Conservation (phyloP, 331 rosid species). For the Quercus tomentella region DNA sequence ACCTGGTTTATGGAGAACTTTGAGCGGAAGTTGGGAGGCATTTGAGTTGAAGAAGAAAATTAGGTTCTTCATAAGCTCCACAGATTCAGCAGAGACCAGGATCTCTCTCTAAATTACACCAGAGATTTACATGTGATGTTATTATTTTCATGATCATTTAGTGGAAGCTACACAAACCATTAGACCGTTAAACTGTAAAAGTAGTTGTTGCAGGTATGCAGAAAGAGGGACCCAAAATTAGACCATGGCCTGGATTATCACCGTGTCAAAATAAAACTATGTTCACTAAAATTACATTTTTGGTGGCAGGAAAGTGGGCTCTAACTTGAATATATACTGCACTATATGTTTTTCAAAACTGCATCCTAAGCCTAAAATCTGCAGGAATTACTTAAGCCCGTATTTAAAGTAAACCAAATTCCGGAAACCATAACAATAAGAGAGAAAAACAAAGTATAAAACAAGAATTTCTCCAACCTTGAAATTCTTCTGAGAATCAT, state of each 20-base stretch:
- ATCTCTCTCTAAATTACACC: constrained; percentile 65
- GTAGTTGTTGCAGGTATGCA: not conserved
- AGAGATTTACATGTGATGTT: not conserved
- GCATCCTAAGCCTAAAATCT: no score
- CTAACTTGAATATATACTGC: not conserved
- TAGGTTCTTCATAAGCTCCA: constrained; percentile 58
- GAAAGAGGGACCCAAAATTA: not conserved
- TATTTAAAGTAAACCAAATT: no score
- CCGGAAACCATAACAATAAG: not conserved
- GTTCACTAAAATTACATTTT: not conserved
- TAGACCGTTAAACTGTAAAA: not conserved
- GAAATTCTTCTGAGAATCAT: constrained; percentile 56
- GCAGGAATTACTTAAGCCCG: no score
- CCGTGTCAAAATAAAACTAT: not conserved
- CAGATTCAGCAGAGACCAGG: constrained; percentile 61
- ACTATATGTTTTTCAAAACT: no score
- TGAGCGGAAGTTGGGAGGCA: constrained; percentile 59
- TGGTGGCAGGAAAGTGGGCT: not conserved
- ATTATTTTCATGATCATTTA: not conserved
- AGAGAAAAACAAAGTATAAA: not conserved
- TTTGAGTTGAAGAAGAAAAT: constrained; percentile 49
- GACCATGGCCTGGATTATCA: not conserved
- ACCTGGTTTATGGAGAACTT: constrained; percentile 57
- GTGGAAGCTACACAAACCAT: not conserved
- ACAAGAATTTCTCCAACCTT: constrained; percentile 47